phyloP scores from a whole-genome alignment of 2,329 filamentous ascomycete species.

The Kalmusia sp. region DNA sequence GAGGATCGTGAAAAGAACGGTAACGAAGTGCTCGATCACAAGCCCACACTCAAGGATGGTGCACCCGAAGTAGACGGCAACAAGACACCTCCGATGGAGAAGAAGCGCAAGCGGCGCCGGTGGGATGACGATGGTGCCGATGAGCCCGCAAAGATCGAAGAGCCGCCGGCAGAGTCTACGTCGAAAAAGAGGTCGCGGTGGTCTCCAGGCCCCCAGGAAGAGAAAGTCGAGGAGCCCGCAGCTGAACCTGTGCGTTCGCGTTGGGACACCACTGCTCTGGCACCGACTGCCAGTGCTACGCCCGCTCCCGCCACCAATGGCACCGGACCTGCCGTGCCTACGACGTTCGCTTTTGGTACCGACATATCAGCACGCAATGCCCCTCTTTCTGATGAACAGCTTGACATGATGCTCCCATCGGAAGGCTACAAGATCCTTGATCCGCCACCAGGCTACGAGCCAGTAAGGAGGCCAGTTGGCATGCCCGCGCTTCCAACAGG shows the following conservation, averaged over 20 bases:
- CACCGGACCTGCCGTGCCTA: constrained; percentile 40
- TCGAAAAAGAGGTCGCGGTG: constrained; percentile 52
- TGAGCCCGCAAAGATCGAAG: constrained; percentile 17
- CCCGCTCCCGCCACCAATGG: constrained; percentile 33
- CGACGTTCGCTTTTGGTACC: constrained; percentile 76
- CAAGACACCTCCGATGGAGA: constrained; percentile 69
- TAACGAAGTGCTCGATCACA: constrained; percentile 68
- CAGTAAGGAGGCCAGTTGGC: constrained; percentile 74
- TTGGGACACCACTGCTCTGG: constrained; percentile 42
- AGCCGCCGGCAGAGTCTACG: constrained; percentile 28
- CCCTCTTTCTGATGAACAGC: constrained; percentile 88
- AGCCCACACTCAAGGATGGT: constrained; percentile 75
- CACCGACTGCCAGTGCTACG: constrained; percentile 25
- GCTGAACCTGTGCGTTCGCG: constrained; percentile 36
- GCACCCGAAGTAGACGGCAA: constrained; percentile 72
- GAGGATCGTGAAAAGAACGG: constrained; percentile 73
- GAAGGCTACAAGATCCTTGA: constrained; percentile 93
- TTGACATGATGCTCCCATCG: constrained; percentile 87
- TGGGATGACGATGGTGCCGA: constrained; percentile 81
- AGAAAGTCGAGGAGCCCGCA: constrained; percentile 67
- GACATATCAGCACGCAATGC: constrained; percentile 82
- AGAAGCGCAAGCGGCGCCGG: constrained; percentile 77
- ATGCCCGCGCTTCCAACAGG: constrained; percentile 76
- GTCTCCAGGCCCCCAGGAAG: constrained; percentile 18
- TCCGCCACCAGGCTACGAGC: constrained; percentile 90